Conservation (phyloP, 2,329 filamentous ascomycete genomes). For the Fusarium citri region DNA sequence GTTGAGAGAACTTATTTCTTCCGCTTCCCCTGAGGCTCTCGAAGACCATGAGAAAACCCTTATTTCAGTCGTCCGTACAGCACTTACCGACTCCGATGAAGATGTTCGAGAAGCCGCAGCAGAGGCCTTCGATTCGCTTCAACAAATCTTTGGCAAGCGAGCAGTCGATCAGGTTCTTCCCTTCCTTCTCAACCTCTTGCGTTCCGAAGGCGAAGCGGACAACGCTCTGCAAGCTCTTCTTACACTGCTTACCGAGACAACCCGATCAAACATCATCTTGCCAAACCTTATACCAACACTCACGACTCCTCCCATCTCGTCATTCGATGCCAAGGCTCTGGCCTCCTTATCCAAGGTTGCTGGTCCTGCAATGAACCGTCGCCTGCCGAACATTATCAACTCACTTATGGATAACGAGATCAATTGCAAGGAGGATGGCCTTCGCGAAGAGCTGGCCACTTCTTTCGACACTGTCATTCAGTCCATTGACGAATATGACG, state of each 20-base stretch:
- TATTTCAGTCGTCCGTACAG: slow-evolving; percentile 92
- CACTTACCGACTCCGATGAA: slow-evolving; percentile 87
- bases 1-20: slow-evolving; percentile 89
- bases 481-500: slow-evolving; percentile 95
- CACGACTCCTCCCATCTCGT: slow-evolving; percentile 87
- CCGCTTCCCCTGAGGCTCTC: slow-evolving; percentile 86
- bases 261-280: slow-evolving; percentile 93
- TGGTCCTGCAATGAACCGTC: slow-evolving; percentile 88
- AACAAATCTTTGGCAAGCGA: slow-evolving; percentile 92
- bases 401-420: slow-evolving; percentile 94
- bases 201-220: slow-evolving; percentile 86
- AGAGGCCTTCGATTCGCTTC: slow-evolving; percentile 95
- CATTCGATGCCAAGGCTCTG: slow-evolving; percentile 94
- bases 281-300: slow-evolving; percentile 96
- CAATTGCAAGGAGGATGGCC: slow-evolving; percentile 76
- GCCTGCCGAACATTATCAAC: slow-evolving; percentile 90
- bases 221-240: slow-evolving; percentile 93
- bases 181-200: slow-evolving; percentile 88
- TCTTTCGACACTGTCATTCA: slow-evolving; percentile 91
- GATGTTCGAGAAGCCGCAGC: slow-evolving; percentile 96
- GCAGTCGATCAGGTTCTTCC: slow-evolving; percentile 96
- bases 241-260: slow-evolving; percentile 92
- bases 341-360: slow-evolving; percentile 94
- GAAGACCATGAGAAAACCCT: slow-evolving; percentile 96
- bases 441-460: slow-evolving; percentile 77